Base-by-base conservation (phyloP, 176 grass and related monocot genomes). In the Eleusine coracana region DNA sequence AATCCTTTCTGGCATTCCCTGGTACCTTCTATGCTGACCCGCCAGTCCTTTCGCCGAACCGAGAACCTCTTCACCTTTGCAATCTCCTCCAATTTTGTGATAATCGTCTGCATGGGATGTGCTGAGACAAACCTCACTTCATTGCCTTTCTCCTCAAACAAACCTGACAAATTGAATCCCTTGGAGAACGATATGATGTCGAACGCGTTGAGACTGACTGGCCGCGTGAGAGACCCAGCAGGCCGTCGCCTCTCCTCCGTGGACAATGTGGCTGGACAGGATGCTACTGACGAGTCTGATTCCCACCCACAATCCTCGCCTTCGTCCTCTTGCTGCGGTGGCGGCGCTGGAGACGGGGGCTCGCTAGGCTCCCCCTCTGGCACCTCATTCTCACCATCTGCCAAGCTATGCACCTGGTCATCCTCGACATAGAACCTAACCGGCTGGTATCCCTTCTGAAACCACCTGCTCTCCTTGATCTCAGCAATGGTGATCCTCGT, bases 171-270 rank as follows among this genome's bases (percentile, higher is more conserved):
- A 81, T 99, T 76, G 55, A 99, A 99, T 29, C 91, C 91, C 40
- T 61, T 87, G 0, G 96, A 99, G 85, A 99, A 99, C 0, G 93
- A 99, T 85, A 99, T 99, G 87, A 96, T 99, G 79, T 99, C 96
- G 18, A 99, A 99, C 0, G 96, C 96, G 12, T 95, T 99, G 5
- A 99, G 89, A 67, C 96, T 99, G 14, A 91, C 89, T 0, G 93
- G 96, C 66, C 96, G 88, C 42, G 96, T 84, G n/a, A 94, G 84
- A 68, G 71, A 73, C 36, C 84, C 42, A 3, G 27, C 8, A 16
- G 74, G 58, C 21, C 87, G 77, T 15, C 78, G 89, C 36, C 73
- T 74, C 73, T 99, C 93, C 25, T 89, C 87, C 0, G 89, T 90
- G 0, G 89, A 92, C 49, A 94, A 68, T 27, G 93, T 92, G n/a